Evolutionary conservation across 176 grass and related monocot genomes (phyloP).

Genomic region (Bothriochloa decipiens): DNA sequence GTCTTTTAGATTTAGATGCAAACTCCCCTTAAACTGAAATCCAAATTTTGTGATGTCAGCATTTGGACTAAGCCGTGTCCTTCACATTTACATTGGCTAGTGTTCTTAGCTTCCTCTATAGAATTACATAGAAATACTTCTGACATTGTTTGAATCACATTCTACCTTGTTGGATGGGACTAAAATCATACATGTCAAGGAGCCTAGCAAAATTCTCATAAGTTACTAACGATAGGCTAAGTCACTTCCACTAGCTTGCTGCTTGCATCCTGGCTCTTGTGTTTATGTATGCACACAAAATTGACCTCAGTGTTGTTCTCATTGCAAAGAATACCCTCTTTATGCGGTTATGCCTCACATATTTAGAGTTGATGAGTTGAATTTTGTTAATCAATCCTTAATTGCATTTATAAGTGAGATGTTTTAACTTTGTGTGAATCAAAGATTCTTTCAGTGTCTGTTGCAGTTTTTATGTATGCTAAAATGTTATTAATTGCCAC

Average conservation of each 20-base stretch:
- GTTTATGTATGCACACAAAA: slow-evolving; percentile 12
- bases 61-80: not conserved
- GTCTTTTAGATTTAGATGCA: not conserved
- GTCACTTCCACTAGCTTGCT: slow-evolving; percentile 1
- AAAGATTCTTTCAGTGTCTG: not conserved
- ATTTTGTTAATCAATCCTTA: not conserved
- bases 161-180: not conserved
- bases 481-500: not conserved
- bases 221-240: not conserved
- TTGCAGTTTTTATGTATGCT: not conserved
- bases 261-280: not conserved
- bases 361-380: slow-evolving; percentile 8
- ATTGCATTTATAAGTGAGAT: not conserved
- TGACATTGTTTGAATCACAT: not conserved
- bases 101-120: slow-evolving; percentile 5
- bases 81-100: slow-evolving; percentile 10
- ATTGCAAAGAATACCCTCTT: not conserved
- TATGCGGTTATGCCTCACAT: not conserved
- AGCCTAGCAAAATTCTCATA: slow-evolving; percentile 16
- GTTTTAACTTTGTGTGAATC: not conserved
- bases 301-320: not conserved
- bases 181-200: slow-evolving; percentile 14
- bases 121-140: slow-evolving; percentile 7
- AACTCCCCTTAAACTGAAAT: not conserved
- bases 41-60: not conserved